These are phyloP conservation scores for Starmera pachycereana DNA, from an alignment of 805 yeast species.

Conservation along the genomic window DNA sequence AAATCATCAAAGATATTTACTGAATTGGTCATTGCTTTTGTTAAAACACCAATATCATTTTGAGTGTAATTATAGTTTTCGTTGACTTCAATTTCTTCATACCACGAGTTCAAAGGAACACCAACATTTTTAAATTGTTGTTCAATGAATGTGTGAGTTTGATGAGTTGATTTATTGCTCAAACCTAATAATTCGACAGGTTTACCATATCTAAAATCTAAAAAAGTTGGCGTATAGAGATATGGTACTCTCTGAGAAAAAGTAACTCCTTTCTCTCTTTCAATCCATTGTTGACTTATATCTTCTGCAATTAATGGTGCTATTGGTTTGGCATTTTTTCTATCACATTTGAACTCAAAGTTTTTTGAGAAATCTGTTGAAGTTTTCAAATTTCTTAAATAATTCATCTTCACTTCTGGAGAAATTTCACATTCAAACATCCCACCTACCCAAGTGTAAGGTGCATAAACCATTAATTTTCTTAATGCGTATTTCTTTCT, in stretches of 20 bases:
- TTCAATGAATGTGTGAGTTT: no score
- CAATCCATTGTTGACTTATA: constrained; percentile 36
- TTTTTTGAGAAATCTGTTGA: constrained; percentile 3
- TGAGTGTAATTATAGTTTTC: constrained; percentile 36
- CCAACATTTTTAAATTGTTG: constrained; percentile 5
- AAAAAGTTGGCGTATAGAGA: constrained; percentile 35
- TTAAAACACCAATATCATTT: constrained; percentile 25
- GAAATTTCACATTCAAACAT: constrained; percentile 40
- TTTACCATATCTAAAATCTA: constrained; percentile 24
- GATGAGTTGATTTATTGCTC: neutral
- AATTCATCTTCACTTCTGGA: constrained; percentile 16
- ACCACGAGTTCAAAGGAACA: constrained; percentile 31
- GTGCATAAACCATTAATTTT: constrained; percentile 36
- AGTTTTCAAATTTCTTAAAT: constrained; percentile 10
- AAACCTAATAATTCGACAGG: constrained; percentile 19
- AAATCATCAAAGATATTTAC: constrained; percentile 10
- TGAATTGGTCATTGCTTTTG: constrained; percentile 19
- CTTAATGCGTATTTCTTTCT: constrained; percentile 40
- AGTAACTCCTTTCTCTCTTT: constrained; percentile 17
- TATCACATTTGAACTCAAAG: constrained; percentile 25
- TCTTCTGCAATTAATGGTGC: constrained; percentile 53
- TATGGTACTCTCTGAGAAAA: constrained; percentile 41
- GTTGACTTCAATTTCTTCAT: constrained; percentile 32
- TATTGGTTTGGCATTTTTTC: constrained; percentile 31
- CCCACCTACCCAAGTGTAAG: constrained; percentile 56